phyloP scores from a whole-genome alignment of 805 yeast species.

The Metschnikowia matae region DNA sequence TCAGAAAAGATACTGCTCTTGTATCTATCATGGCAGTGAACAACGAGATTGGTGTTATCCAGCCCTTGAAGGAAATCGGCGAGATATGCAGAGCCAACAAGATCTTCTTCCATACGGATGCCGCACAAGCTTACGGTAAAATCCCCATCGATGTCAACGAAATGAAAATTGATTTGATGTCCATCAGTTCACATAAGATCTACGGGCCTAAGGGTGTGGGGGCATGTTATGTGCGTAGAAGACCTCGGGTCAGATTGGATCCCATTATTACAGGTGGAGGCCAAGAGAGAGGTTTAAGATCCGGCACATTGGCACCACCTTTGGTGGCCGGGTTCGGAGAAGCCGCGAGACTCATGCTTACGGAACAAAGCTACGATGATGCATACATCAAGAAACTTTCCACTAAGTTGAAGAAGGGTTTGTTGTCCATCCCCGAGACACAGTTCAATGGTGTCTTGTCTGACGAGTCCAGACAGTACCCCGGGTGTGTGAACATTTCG shows the following conservation, averaged over 20 bases:
- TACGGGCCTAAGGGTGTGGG: constrained; percentile 99
- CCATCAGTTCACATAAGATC: constrained; percentile 92
- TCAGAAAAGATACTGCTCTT: constrained; percentile 84
- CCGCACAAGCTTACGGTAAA: constrained; percentile 96
- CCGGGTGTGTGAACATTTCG: constrained; percentile 95
- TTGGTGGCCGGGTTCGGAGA: constrained; percentile 94
- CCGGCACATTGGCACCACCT: constrained; percentile 98
- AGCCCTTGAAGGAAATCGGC: constrained; percentile 94
- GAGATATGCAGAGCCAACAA: constrained; percentile 77
- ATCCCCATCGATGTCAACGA: constrained; percentile 89
- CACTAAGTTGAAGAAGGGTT: constrained; percentile 63
- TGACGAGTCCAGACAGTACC: constrained; percentile 48
- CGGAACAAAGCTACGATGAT: constrained; percentile 71
- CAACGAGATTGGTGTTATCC: constrained; percentile 96
- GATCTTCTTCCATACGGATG: constrained; percentile 95
- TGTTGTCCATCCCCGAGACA: constrained; percentile 82
- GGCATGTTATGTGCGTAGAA: constrained; percentile 90
- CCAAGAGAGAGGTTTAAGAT: constrained; percentile 95
- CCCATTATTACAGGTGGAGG: constrained; percentile 98
- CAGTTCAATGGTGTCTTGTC: constrained; percentile 80
- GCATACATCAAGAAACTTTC: constrained; percentile 70
- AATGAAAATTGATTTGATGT: constrained; percentile 87
- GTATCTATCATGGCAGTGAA: constrained; percentile 97
- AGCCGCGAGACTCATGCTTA: constrained; percentile 79
- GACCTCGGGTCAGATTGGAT: constrained; percentile 96